Evolutionary conservation across 345 rosid genomes (phyloP), one percentile per base, ranked within the genome.

Genomic region (Dimocarpus longan): DNA sequence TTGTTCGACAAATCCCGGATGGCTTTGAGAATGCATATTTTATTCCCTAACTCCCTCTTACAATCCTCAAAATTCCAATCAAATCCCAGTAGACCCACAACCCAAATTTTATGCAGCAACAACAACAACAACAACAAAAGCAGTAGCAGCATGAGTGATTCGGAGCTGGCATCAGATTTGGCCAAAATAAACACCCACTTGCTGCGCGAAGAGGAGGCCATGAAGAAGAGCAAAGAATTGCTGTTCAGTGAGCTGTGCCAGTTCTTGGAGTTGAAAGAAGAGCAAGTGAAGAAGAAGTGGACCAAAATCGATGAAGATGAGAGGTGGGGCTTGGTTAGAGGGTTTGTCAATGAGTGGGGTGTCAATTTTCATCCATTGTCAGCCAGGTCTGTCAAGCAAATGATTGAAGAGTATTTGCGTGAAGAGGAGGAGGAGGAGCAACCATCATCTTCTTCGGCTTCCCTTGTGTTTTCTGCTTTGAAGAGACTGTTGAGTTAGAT

Each of bases 361-460:
- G 82, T 42, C 26, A 73, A 84, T 87, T 93, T 93, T 37, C 90
- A 89, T 28, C 98, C 98, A 13, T 71, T 95, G 66, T 95, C 98
- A 39, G 89, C 85, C 19, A 87, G 82, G 84, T 93, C 92, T 56
- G 90, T 89, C 0, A 85, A 78, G 76, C 91, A 89, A 77, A 88
- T 93, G 97, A 82, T 93, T 19, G 95, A 91, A 37, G 98, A 87
- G 84, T 78, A 91, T 80, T 66, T 93, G 67, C 74, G 18, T 78
- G 83, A 85, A 63, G 88, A 84, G 73, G 81, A 74, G 21, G 81
- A 74, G 21, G 10, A 75, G 18, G 9, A 57, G 24, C 24, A 57
- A 8, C 63, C 21, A 21, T 57, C 63, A 12, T n/a, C 63, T 6
- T 3, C 84, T 24, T 13, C 86, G 0, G 70, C 79, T 69, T 71